phyloP scores from a whole-genome alignment of 2,329 filamentous ascomycete species.

The Sporothrix dimorphospora region DNA sequence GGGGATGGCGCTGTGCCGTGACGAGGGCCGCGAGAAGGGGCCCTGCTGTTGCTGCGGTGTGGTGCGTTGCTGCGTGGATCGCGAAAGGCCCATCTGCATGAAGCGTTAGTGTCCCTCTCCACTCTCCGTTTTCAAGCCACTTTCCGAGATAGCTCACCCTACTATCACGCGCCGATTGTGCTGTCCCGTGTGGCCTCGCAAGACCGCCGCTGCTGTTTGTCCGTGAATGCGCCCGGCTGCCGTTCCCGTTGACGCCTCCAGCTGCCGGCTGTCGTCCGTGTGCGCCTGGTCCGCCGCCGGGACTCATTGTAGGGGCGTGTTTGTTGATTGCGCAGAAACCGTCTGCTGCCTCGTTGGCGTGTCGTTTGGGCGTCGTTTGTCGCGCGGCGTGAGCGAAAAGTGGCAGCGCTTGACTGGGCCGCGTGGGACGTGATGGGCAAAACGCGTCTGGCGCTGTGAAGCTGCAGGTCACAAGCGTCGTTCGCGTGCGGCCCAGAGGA shows the following conservation, averaged over 20 bases:
- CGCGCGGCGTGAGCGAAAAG: not conserved
- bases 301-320: conserved; percentile 23
- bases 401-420: not conserved
- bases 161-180: not conserved
- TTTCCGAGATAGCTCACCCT: not conserved
- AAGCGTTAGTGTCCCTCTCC: not conserved
- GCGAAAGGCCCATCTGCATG: conserved; percentile 37
- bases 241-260: conserved; percentile 31
- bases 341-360: not conserved
- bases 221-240: conserved; percentile 33
- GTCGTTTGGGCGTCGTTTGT: not conserved
- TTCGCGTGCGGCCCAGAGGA: conserved; percentile 23
- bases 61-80: conserved; percentile 33
- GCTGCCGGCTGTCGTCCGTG: conserved; percentile 33
- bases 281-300: conserved; percentile 35
- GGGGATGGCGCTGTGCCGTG: conserved; percentile 35
- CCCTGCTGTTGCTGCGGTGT: conserved; percentile 30
- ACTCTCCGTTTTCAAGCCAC: not conserved
- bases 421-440: conserved; percentile 3
- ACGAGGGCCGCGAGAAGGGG: conserved; percentile 33
- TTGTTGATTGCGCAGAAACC: not conserved
- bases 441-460: conserved; percentile 26
- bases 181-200: conserved; percentile 34
- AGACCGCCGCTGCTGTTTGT: conserved; percentile 34
- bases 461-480: not conserved